Evolutionary conservation across 1,284 basidiomycete genomes (phyloP).

Genomic region (Testicularia cyperi): DNA sequence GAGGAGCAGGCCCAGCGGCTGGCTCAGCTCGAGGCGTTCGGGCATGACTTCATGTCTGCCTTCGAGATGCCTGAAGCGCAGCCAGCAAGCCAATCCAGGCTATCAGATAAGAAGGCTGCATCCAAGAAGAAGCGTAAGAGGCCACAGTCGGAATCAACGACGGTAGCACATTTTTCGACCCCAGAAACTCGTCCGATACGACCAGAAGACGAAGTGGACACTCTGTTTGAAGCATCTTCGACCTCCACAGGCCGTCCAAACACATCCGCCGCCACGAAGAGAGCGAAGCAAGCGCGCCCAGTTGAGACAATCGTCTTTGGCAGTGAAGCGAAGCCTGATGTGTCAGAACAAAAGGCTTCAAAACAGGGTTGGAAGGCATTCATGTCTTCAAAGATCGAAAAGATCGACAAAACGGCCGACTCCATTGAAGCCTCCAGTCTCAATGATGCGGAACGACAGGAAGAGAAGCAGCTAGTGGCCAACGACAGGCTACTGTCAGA

Average conservation of each 20-base stretch:
- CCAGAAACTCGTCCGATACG: not conserved
- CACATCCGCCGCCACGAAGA: not conserved
- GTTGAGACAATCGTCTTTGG: constrained; percentile 36
- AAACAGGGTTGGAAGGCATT: constrained; percentile 42
- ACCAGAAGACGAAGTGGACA: constrained; percentile 18
- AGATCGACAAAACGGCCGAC: constrained; percentile 19
- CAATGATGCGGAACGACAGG: constrained; percentile 32
- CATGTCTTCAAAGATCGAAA: constrained; percentile 44
- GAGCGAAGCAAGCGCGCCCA: constrained; percentile 8
- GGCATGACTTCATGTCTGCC: constrained; percentile 30
- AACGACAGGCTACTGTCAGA: constrained; percentile 55
- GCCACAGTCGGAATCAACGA: too few species aligned
- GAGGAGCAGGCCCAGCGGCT: constrained; percentile 9
- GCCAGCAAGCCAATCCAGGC: too few species aligned
- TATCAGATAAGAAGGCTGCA: constrained; percentile 6
- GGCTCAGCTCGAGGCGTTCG: constrained; percentile 31
- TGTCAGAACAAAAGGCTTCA: constrained; percentile 14
- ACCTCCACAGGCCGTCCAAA: not conserved
- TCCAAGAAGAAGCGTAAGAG: too few species aligned
- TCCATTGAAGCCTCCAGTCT: constrained; percentile 2
- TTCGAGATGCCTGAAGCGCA: constrained; percentile 10
- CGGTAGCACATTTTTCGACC: too few species aligned
- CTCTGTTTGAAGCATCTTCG: constrained; percentile 7
- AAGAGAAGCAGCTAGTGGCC: constrained; percentile 47
- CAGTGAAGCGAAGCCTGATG: constrained; percentile 13